phyloP scores from a whole-genome alignment of 2,329 filamentous ascomycete species.

The Cercospora zeae-maydis region DNA sequence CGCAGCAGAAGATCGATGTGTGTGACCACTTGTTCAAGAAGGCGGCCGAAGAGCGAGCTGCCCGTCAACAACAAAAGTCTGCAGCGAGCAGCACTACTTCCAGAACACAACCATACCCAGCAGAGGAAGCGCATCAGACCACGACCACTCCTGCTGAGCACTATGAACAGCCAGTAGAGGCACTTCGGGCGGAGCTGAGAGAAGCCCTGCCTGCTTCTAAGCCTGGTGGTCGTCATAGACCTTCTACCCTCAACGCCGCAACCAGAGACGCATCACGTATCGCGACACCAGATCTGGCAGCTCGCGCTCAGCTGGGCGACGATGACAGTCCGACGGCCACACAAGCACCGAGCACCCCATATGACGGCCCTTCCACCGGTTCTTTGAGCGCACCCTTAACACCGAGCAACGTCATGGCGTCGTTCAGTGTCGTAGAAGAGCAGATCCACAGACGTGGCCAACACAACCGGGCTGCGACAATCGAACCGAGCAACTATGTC shows the following conservation, averaged over 20 bases:
- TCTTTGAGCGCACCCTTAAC: background rate
- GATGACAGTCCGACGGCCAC: background rate
- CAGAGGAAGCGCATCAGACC: background rate
- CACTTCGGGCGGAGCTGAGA: background rate
- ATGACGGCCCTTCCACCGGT: background rate
- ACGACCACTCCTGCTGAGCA: background rate
- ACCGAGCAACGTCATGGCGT: background rate
- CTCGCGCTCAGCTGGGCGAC: background rate
- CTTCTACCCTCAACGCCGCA: background rate
- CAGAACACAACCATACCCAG: background rate
- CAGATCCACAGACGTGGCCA: conserved; percentile 18
- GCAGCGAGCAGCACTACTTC: background rate
- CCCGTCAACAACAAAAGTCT: background rate
- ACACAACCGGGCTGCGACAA: conserved; percentile 15
- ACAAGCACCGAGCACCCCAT: background rate
- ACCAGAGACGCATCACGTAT: background rate
- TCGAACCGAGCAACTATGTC: conserved; percentile 18
- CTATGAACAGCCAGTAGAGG: background rate
- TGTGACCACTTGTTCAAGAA: conserved; percentile 1
- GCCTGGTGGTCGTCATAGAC: background rate
- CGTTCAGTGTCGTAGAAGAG: conserved; percentile 26
- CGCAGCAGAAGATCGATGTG: conserved; percentile 1
- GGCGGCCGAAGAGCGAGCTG: background rate
- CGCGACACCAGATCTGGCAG: background rate
- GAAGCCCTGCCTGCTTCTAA: background rate